Conservation (phyloP, 805 yeast species). For the Candida pseudofarinosa region DNA sequence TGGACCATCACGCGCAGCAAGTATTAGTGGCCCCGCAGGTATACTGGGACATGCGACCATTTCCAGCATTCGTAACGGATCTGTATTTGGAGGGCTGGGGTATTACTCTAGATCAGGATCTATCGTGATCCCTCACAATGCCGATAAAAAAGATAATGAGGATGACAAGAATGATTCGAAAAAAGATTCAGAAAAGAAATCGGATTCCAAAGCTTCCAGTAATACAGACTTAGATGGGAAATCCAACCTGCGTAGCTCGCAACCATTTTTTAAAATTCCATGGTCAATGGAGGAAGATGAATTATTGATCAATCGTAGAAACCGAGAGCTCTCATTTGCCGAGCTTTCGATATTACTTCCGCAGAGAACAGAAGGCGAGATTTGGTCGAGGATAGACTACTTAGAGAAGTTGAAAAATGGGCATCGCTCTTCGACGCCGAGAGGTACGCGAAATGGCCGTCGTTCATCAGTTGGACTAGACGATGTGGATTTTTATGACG, state of each 20-base stretch:
- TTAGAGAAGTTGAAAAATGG: slow-evolving; percentile 38
- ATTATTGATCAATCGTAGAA: slow-evolving; percentile 48
- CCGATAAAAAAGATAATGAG: slow-evolving; percentile 25
- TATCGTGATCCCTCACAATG: slow-evolving; percentile 31
- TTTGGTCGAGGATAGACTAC: slow-evolving; percentile 55
- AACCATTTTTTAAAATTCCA: slow-evolving; percentile 27
- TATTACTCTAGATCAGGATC: slow-evolving; percentile 36
- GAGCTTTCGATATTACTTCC: slow-evolving; percentile 75
- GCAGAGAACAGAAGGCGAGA: slow-evolving; percentile 69
- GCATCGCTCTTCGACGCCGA: slow-evolving; percentile 20
- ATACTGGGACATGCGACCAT: slow-evolving; percentile 24
- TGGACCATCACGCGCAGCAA: slow-evolving; percentile 37
- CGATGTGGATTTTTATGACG: slow-evolving; percentile 40
- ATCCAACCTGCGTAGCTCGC: slow-evolving; percentile 6
- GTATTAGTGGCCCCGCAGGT: slow-evolving; percentile 34
- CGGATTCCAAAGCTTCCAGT: slow-evolving; percentile 1
- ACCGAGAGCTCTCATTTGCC: slow-evolving; percentile 60
- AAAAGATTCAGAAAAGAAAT: slow-evolving; percentile 6
- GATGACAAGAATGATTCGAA: slow-evolving; percentile 16
- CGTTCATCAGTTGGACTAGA: slow-evolving; percentile 40
- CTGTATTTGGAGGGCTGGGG: slow-evolving; percentile 29
- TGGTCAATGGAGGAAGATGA: slow-evolving; percentile 74
- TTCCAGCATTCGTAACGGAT: slow-evolving; percentile 38
- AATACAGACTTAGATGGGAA: background rate
- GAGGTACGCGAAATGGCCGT: slow-evolving; percentile 28